phyloP scores from a whole-genome alignment of 164 flowering plant genomes.

The grape (Vitis vinifera) region DNA sequence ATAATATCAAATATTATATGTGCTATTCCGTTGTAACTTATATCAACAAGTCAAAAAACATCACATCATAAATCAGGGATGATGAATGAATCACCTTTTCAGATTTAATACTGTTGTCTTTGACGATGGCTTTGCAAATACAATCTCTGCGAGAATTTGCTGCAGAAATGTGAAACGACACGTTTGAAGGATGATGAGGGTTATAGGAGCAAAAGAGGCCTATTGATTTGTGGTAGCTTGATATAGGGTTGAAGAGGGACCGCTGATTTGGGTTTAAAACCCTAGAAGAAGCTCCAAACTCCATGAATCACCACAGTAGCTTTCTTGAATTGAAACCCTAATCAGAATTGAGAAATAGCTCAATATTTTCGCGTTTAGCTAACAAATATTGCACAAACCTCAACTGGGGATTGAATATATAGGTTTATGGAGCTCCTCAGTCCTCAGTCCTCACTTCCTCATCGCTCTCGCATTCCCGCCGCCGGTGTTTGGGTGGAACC shows the following conservation, averaged over 20 bases:
- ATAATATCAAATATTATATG: no score
- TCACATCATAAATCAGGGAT: not conserved
- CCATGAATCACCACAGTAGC: not conserved
- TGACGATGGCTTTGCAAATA: conserved; percentile 17
- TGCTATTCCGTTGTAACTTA: no score
- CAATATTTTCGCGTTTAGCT: no score
- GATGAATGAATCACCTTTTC: conserved; percentile 15
- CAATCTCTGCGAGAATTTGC: conserved; percentile 6
- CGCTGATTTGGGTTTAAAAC: conserved; percentile 5
- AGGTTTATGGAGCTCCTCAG: no score
- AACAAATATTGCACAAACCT: no score
- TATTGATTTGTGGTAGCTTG: not conserved
- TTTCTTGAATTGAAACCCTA: no score
- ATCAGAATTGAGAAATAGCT: no score
- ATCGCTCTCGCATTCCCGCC: no score
- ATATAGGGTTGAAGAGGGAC: not conserved
- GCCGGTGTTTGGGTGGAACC: no score
- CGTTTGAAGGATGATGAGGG: not conserved
- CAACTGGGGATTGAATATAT: no score
- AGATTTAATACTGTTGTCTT: conserved; percentile 1
- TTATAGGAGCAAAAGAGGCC: not conserved
- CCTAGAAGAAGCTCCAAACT: conserved; percentile 10
- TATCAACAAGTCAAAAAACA: not conserved
- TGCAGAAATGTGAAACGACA: conserved; percentile 5
- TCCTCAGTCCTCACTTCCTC: no score